Base-by-base conservation (phyloP, 306 rosid species). In the Ochetophila trinervis region DNA sequence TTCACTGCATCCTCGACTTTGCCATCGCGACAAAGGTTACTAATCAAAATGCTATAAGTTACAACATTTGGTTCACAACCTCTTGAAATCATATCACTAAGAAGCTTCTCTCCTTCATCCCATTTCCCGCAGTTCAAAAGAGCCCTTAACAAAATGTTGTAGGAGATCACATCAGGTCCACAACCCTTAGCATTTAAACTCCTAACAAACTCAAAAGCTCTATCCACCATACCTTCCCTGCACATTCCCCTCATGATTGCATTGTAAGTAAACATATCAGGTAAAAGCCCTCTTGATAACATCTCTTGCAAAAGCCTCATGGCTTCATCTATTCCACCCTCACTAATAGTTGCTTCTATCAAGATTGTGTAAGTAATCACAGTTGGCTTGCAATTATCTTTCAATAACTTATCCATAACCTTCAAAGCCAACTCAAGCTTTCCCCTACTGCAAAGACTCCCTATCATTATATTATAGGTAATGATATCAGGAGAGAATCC, bases 391-490 rank as follows among this genome's bases (percentile, higher is more conserved):
- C 96, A 92, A 10, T 82, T 79, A 40, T 89, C 91, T 11, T 73
- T 78, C 85, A 87, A 36, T 60, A 89, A 74, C 79, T 80, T 79
- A 58, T 89, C 93, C 86, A 84, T 65, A 2, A 84, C 79, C 81
- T 75, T 75, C 13, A 85, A 20, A 24, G 91, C 88, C 61, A 70
- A 72, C 5, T 61, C 83, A 53, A 85, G 87, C 72, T 82, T 85
- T 0, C 91, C 88, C 60, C 85, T 87, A 0, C 79, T 79, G 37
- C 93, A 92, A 30, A 89, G 86, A 74, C 76, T 82, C 57, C 96
- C 93, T 50, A 92, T 85, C 77, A 92, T 80, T 23, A 92, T 92
- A 66, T 85, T 92, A 53, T 89, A 91, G 1, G 98, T 89, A 44
- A 92, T 90, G 62, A 86, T 83, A 69, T 89, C 91, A 13, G 95